A percentile compares a stretch with the other conserved stretches of the same genome.
phyloP scores from a whole-genome alignment of 345 rosid species.

The Citrus reticulata region DNA sequence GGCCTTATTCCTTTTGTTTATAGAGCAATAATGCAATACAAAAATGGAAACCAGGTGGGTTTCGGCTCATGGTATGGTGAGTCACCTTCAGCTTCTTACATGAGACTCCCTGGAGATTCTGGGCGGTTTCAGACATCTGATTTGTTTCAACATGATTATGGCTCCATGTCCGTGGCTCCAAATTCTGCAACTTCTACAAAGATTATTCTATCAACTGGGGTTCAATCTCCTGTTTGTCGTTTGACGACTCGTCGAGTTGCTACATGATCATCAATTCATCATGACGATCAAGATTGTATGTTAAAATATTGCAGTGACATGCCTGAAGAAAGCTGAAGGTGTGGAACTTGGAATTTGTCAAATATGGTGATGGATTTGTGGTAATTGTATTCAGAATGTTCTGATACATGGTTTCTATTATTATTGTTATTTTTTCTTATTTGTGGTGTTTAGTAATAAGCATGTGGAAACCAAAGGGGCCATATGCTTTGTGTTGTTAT shows the following conservation, averaged over 20 bases:
- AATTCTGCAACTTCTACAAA: slow-evolving; percentile 22
- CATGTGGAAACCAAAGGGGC: slow-evolving; percentile 37
- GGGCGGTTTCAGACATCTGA: slow-evolving; percentile 65
- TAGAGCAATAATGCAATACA: slow-evolving; percentile 61
- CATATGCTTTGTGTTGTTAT: slow-evolving; percentile 21
- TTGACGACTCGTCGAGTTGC: slow-evolving; percentile 46
- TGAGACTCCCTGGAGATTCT: slow-evolving; percentile 83
- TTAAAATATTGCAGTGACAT: neutral
- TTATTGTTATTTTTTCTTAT: neutral
- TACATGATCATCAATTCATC: slow-evolving; percentile 22
- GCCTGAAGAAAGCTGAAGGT: slow-evolving; percentile 35
- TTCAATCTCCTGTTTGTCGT: slow-evolving; percentile 55
- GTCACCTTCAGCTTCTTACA: slow-evolving; percentile 73
- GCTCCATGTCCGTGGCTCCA: slow-evolving; percentile 20
- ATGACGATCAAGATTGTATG: neutral
- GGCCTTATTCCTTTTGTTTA: slow-evolving; percentile 75
- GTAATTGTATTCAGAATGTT: neutral
- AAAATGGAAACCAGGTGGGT: slow-evolving; percentile 43
- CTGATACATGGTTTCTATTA: neutral
- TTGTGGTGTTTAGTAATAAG: slow-evolving; percentile 10
- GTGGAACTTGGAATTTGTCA: slow-evolving; percentile 15
- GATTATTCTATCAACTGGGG: slow-evolving; percentile 46
- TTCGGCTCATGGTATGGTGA: slow-evolving; percentile 39
- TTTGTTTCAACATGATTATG: slow-evolving; percentile 37
- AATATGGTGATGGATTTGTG: neutral